These are phyloP conservation scores for Cytidiella melzeri DNA, from an alignment of 768 basidiomycete species.

Conservation along the genomic window DNA sequence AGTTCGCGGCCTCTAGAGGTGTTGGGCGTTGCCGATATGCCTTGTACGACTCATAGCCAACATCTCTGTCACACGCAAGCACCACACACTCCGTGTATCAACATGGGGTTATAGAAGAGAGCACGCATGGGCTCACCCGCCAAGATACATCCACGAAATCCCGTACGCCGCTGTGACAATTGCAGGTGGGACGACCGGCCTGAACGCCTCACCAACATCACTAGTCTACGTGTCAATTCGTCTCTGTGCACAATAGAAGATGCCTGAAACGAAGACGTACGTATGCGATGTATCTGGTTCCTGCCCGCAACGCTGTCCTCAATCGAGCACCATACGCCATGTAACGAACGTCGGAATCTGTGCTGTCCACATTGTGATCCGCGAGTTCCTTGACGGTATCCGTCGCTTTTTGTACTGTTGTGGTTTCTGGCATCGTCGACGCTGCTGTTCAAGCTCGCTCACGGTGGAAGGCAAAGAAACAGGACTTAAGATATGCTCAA, in stretches of 20 bases:
- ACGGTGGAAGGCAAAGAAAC: too few relatives aligned
- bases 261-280: constrained; percentile 35
- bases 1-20: constrained; percentile 57
- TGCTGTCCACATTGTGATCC: constrained; percentile 57
- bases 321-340: constrained; percentile 76
- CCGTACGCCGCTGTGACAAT: constrained; percentile 76
- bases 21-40: constrained; percentile 62
- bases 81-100: neutral
- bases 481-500: too few relatives aligned
- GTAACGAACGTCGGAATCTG: constrained; percentile 64
- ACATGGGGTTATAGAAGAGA: neutral
- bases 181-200: constrained; percentile 69
- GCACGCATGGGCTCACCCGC: constrained; percentile 35
- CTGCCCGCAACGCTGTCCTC: constrained; percentile 66
- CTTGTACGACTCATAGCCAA: constrained; percentile 78
- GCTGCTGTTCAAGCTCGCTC: too few relatives aligned
- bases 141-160: constrained; percentile 75
- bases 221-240: constrained; percentile 47
- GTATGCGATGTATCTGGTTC: constrained; percentile 72
- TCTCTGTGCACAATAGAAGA: constrained; percentile 15
- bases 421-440: neutral
- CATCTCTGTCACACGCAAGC: constrained; percentile 40
- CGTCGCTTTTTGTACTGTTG: neutral
- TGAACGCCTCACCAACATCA: constrained; percentile 79
- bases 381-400: constrained; percentile 32